Base-by-base conservation (phyloP, 2,329 filamentous ascomycete species). In the Huntiella moniliformis region DNA sequence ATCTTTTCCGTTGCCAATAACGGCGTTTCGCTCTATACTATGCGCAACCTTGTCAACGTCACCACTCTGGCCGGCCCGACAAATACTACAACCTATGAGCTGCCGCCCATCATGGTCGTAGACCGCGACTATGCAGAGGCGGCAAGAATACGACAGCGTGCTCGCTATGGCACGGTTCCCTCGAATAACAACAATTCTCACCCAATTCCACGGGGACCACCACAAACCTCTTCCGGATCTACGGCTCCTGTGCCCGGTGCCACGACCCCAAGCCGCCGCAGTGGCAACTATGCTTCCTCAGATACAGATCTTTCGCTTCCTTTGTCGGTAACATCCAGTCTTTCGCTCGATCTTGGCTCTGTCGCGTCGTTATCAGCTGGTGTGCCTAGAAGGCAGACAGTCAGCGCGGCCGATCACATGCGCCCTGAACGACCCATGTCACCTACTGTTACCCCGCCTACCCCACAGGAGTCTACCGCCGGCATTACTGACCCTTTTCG, bases 391-490 rank as follows among this genome's bases (percentile, higher is more conserved):
- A 13, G 18, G 6, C 39, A 13, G 15, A 31, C 12, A 13, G 18
- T 41, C 8, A 13, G 33, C 18, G 13, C 39, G 11, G 42, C 11
- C 42, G 33, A 28, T 16, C n/a, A n/a, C 31, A 16, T 10, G 12
- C 28, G 16, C 28, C 37, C 15, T 5, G 13, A n/a, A 13, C 13
- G 8, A 3, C 47, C 47, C 17, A 35, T 42, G 6, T 49, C 47
- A 12, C 47, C 47, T 3, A 49, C 38, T 5, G 41, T 49, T 31
- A 49, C 47, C 22, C 47, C 47, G 38, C 47, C 47, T n/a, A 49
- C 47, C 5, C 47, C 47, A 11, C 42, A 44, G 10, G 42, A 44
- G 6, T n/a, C 13, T 5, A 31, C 22, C 3, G 15, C 22, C 22
- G 22, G 22, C 5, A 6, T 22, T 10, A 22, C 17, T n/a, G 16